Evolutionary conservation across 2,329 filamentous ascomycete genomes (phyloP), one percentile per base, ranked within the genome.

Genomic region (Fusarium irregulare): DNA sequence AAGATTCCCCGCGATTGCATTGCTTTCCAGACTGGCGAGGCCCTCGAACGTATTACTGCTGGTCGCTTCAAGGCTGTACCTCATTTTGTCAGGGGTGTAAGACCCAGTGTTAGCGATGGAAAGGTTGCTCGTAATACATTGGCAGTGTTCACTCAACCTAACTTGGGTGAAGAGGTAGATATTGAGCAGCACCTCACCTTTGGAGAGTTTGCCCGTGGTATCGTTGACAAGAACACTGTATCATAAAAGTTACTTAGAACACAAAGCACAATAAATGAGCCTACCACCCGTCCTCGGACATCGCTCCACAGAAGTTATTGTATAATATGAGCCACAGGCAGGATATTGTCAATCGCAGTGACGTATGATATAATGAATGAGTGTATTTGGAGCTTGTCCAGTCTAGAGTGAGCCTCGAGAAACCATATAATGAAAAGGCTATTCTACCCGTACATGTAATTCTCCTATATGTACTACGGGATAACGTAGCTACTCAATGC

Each of bases 81-180:
- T 71, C 96, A 99, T 83, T 98, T 97, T 79, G 96, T 99, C 11
- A 87, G 91, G 71, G 95, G 94, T 0, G 90, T 92, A 7, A 85
- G 87, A 70, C 83, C 87, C 2, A 86, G 84, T 46, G 82, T 80
- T 40, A 80, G 84, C 60, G 82, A 81, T 16, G 83, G 83, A 3
- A 82, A 83, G 28, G 86, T 94, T 64, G 92, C 92, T 28, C 84
- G 92, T 63, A 98, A 98, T 81, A 99, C 96, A 12, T 81, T 99
- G 72, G 96, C 96, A 1, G 94, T 98, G 12, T 99, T 98, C 77
- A 99, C 95, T 62, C 96, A 99, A 86, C 96, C 96, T 25, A 97
- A 98, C 82, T 80, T 98, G 64, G 92, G 88, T 73, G 92, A 94
- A 73, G 87, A 89, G 80, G 91, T 95, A 16, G 92, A 95, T 76